Percentiles rank a stretch among this genome's conserved stretches.
Evolutionary conservation across 2,329 filamentous ascomycete species (phyloP).

Genomic region (Ceratocystis alfenasii): DNA sequence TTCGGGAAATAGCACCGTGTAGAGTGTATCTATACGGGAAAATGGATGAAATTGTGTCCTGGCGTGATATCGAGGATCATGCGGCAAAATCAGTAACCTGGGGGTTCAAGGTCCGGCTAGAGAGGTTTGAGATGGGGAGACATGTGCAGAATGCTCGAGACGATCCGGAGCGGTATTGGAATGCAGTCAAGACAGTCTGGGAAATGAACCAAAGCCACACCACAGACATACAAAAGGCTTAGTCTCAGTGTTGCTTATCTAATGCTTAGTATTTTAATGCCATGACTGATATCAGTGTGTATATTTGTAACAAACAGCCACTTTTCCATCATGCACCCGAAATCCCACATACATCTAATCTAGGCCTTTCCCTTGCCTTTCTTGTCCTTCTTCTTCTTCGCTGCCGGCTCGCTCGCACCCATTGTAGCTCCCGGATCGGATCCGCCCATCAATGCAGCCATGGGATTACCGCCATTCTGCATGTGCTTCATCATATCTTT

Average conservation of each 20-base stretch:
- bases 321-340: background rate
- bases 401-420: conserved; percentile 27
- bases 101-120: conserved; percentile 35
- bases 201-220: background rate
- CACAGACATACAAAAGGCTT: background rate
- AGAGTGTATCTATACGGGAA: conserved; percentile 43
- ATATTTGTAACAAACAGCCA: background rate
- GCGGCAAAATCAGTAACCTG: conserved; percentile 31
- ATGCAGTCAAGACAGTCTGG: conserved; percentile 37
- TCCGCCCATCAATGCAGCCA: conserved; percentile 35
- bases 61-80: conserved; percentile 38
- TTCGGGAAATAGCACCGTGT: conserved; percentile 32
- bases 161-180: conserved; percentile 42
- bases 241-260: background rate
- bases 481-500: conserved; percentile 97
- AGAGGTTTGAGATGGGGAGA: conserved; percentile 36
- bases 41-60: conserved; percentile 38
- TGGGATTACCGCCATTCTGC: conserved; percentile 41
- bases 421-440: conserved; percentile 27
- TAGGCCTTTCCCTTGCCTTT: conserved; percentile 36
- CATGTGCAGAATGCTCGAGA: conserved; percentile 33
- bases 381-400: conserved; percentile 41
- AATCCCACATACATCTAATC: background rate
- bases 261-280: conserved; percentile 2
- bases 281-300: background rate